Conservation (phyloP, 2,329 filamentous ascomycete species). For the Sporothrix brasiliensis region DNA sequence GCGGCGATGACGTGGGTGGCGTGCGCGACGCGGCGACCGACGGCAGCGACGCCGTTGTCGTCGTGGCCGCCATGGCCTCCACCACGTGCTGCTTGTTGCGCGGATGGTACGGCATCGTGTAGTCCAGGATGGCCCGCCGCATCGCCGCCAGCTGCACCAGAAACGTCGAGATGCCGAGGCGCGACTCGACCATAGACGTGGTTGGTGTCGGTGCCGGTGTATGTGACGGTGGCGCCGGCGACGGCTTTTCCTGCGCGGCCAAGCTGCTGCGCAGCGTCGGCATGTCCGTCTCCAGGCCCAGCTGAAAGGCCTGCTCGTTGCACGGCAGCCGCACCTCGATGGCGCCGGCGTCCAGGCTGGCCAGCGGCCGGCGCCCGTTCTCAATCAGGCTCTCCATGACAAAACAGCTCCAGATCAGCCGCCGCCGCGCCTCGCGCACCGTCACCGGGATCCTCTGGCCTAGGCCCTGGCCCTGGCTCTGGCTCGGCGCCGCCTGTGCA, state of each 20-base stretch:
- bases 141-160: slow-evolving; percentile 22
- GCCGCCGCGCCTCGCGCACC: slow-evolving; percentile 22
- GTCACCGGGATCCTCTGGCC: slow-evolving; percentile 15
- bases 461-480: background rate
- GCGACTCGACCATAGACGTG: background rate
- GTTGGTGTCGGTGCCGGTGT: background rate
- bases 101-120: slow-evolving; percentile 27
- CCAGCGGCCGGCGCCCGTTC: slow-evolving; percentile 19
- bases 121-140: slow-evolving; percentile 25
- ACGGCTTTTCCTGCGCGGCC: background rate
- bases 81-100: slow-evolving; percentile 22
- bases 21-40: background rate
- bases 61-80: background rate
- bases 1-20: background rate
- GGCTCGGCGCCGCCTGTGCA: background rate
- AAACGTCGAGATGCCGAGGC: slow-evolving; percentile 23
- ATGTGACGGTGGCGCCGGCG: background rate
- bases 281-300: slow-evolving; percentile 28
- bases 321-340: slow-evolving; percentile 24
- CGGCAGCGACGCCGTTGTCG: background rate
- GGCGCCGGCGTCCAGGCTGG: background rate
- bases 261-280: background rate
- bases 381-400: slow-evolving; percentile 31
- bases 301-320: slow-evolving; percentile 27
- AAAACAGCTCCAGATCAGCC: slow-evolving; percentile 28